phyloP scores from a whole-genome alignment of 2,329 filamentous ascomycete species.

The Tolypocladium ovalisporum region DNA sequence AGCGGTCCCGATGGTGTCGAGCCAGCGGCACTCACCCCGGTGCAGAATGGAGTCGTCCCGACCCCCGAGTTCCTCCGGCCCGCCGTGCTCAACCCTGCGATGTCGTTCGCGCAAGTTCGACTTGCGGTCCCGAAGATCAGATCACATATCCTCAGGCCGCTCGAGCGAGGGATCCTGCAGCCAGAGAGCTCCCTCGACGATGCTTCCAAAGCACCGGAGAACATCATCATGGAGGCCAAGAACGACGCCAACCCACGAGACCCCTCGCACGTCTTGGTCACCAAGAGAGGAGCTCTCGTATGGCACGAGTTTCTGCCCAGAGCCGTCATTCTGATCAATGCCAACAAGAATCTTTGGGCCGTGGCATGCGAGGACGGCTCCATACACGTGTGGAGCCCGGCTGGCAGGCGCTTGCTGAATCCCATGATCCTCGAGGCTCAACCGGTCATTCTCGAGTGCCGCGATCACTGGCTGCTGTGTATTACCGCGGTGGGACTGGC shows the following conservation, averaged over 20 bases:
- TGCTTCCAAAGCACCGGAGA: slow-evolving; percentile 52
- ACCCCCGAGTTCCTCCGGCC: slow-evolving; percentile 81
- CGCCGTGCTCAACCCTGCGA: slow-evolving; percentile 71
- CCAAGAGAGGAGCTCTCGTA: slow-evolving; percentile 65
- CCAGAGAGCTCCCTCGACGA: slow-evolving; percentile 45
- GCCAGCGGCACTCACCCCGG: slow-evolving; percentile 54
- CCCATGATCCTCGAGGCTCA: slow-evolving; percentile 83
- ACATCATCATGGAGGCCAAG: slow-evolving; percentile 75
- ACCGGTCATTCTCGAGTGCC: slow-evolving; percentile 84
- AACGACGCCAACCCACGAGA: slow-evolving; percentile 72
- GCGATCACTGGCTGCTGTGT: slow-evolving; percentile 80
- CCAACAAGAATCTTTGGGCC: slow-evolving; percentile 84
- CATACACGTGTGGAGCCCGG: slow-evolving; percentile 84
- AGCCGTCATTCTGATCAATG: slow-evolving; percentile 80
- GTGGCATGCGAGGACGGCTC: slow-evolving; percentile 89
- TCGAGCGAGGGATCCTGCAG: slow-evolving; percentile 55
- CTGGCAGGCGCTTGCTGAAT: slow-evolving; percentile 75
- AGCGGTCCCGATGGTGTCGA: slow-evolving; percentile 72
- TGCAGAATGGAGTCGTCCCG: slow-evolving; percentile 48
- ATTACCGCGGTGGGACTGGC: slow-evolving; percentile 82
- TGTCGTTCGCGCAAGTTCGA: slow-evolving; percentile 72
- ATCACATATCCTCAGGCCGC: slow-evolving; percentile 68
- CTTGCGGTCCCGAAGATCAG: slow-evolving; percentile 82
- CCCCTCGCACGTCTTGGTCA: slow-evolving; percentile 72
- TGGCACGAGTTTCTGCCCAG: slow-evolving; percentile 93